Evolutionary conservation across 73 alveolate species (phyloP), one percentile per base, ranked within the genome.

Genomic region (Paramecium primaurelia): DNA sequence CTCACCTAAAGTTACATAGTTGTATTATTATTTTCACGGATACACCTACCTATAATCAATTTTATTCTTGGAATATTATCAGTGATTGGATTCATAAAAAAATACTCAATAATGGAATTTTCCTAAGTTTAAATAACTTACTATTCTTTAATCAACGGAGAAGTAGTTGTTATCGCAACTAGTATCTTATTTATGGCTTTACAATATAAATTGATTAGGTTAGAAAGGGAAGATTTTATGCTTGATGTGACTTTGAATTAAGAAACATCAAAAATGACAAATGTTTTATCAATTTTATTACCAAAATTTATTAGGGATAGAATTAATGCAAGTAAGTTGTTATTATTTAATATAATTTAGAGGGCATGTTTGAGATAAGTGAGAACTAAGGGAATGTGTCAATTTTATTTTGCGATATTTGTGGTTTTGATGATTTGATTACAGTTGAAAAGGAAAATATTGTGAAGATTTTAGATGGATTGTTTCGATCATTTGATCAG

Each of bases 221-320:
- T 75, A 18, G 88, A 75, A n/a, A 75, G 88, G 40, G 88, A 75
- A 22, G 58, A 75, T 22, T 75, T 34, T 40, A 75, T 75, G 88
- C 37, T 75, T 12, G 58, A 37, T 37, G 88, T 75, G 18, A 37
- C 69, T 22, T 16, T 75, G 8, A 75, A 75, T 2, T 40, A 87
- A 64, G 93, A 87, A 68, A 87, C 93, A 40, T 38, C 84, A 37
- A 40, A 87, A 87, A 87, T 87, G 36, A 51, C 59, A n/a, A 71
- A 93, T 6, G 86, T 92, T 54, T 36, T 92, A 26, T 59, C 92
- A 8, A 86, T 92, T 58, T 84, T 92, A 16, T 28, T 92, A 86
- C 95, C 95, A 38, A 88, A 92, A 59, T 83, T 92, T 58, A 88
- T 92, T 6, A 36, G 92, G 32, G 95, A 77, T 38, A 86, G 94